A percentile compares a stretch with the other conserved stretches of the same genome.
These are phyloP conservation scores for Conringia planisiliqua DNA, from an alignment of 345 rosid species.

Conservation along the genomic window DNA sequence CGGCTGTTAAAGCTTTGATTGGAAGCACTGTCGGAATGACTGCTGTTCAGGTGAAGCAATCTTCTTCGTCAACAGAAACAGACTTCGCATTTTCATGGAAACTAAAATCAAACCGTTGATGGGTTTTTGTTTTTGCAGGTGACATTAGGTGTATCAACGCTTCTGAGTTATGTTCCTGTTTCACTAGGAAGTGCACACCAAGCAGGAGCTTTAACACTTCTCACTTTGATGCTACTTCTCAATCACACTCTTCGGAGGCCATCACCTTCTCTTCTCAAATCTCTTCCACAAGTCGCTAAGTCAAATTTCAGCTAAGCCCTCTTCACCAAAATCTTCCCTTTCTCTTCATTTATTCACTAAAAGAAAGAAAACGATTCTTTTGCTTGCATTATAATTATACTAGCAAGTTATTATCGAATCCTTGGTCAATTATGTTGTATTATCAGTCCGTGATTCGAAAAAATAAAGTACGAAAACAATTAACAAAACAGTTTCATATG, in stretches of 20 bases:
- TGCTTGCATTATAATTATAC: not conserved
- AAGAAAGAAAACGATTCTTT: conserved; percentile 16
- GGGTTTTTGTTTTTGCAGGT: conserved; percentile 41
- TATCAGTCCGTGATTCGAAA: not conserved
- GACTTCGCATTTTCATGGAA: not conserved
- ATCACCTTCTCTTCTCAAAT: conserved; percentile 64
- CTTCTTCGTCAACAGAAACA: not conserved
- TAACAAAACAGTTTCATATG: conserved; percentile 1
- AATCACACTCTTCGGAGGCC: conserved; percentile 79
- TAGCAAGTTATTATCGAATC: not conserved
- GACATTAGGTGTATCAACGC: conserved; percentile 78
- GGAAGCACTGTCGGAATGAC: conserved; percentile 80
- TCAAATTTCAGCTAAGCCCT: conserved; percentile 26
- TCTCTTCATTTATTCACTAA: not conserved
- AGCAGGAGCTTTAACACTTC: conserved; percentile 81
- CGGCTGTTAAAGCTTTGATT: conserved; percentile 69
- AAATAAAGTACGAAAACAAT: conserved; percentile 12
- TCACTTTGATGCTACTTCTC: conserved; percentile 71
- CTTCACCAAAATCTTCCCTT: conserved; percentile 4
- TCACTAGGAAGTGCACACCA: conserved; percentile 84
- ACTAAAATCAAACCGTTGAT: not conserved
- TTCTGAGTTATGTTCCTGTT: conserved; percentile 77
- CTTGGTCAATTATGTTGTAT: conserved; percentile 9
- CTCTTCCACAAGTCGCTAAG: conserved; percentile 71
- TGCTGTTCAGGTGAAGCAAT: conserved; percentile 61